A percentile compares a stretch with the other conserved stretches of the same genome.
These are phyloP conservation scores for Phytophthora agathidicida DNA, from an alignment of 352 stramenopile species.

Conservation along the genomic window DNA sequence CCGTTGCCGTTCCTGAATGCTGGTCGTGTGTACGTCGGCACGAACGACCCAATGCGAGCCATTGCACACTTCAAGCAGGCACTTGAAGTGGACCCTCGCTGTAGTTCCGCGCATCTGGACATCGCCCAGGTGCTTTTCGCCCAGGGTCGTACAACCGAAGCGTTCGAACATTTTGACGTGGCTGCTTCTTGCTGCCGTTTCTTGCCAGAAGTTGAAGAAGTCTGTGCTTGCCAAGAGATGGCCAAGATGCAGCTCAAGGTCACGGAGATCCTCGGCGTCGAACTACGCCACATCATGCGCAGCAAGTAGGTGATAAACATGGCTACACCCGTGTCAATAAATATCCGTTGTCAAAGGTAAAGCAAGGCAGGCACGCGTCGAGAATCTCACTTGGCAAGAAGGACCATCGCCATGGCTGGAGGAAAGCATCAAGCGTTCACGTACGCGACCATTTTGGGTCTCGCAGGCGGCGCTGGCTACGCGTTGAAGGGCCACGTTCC, in stretches of 20 bases:
- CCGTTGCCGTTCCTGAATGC: constrained; percentile 86
- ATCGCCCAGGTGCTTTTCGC: constrained; percentile 88
- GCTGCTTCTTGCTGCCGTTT: constrained; percentile 80
- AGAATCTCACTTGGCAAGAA: not conserved
- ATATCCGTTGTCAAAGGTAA: constrained; percentile 12
- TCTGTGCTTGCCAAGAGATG: constrained; percentile 77
- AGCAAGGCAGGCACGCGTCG: too few relatives aligned
- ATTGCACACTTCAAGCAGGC: constrained; percentile 86
- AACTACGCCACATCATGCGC: constrained; percentile 87
- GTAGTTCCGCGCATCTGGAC: constrained; percentile 83
- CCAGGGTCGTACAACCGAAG: constrained; percentile 71
- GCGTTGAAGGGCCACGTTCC: constrained; percentile 62
- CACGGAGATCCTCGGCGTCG: constrained; percentile 84
- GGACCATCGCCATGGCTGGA: constrained; percentile 33
- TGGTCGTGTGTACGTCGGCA: constrained; percentile 81
- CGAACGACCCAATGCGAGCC: constrained; percentile 80
- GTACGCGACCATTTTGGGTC: constrained; percentile 68
- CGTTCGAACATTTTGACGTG: constrained; percentile 77
- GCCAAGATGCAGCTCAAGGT: constrained; percentile 88
- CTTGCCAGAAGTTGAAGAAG: constrained; percentile 83
- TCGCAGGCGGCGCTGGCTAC: constrained; percentile 69
- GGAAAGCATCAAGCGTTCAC: constrained; percentile 74
- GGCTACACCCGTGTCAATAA: constrained; percentile 5
- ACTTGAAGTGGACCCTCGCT: constrained; percentile 75
- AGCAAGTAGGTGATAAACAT: constrained; percentile 51